A percentile compares a stretch with the other conserved stretches of the same genome.
These are phyloP conservation scores for Singerocomus inundabilis DNA, from an alignment of 1,284 basidiomycete genomes.

Conservation along the genomic window DNA sequence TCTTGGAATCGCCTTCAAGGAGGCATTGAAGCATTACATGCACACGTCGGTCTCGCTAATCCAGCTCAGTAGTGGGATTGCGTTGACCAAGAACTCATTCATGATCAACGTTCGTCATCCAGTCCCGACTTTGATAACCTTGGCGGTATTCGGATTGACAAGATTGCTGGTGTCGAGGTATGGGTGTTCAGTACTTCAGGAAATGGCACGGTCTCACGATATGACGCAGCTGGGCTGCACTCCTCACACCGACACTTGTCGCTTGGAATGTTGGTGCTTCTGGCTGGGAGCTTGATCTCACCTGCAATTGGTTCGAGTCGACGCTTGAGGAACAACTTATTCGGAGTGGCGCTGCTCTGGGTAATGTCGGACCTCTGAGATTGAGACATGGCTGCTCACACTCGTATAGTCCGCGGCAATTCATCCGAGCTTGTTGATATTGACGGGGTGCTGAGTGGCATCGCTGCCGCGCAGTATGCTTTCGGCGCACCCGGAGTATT, in stretches of 20 bases:
- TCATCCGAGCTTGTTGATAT: constrained; percentile 14
- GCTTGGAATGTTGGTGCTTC: neutral
- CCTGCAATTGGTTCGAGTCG: constrained; percentile 6
- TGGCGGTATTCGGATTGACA: constrained; percentile 6
- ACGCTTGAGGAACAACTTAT: constrained; percentile 6
- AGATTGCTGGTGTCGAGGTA: constrained; percentile 18
- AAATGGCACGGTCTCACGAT: neutral
- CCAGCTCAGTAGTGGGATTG: constrained; percentile 6
- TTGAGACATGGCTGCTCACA: neutral
- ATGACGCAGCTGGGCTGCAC: constrained; percentile 11
- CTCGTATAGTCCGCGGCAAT: constrained; percentile 10
- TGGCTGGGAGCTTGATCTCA: constrained; percentile 15
- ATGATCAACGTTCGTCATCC: constrained; percentile 8
- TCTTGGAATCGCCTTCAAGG: constrained; percentile 10
- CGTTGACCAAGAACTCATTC: constrained; percentile 7
- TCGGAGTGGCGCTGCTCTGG: constrained; percentile 3
- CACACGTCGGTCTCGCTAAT: constrained; percentile 14
- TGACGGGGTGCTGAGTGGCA: constrained; percentile 14
- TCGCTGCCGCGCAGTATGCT: constrained; percentile 12
- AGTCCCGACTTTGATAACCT: neutral
- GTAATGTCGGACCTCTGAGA: neutral
- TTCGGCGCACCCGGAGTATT: constrained; percentile 14
- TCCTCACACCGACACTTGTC: constrained; percentile 12
- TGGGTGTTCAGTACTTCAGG: neutral
- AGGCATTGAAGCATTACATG: constrained; percentile 19